Conservation (phyloP, 2,329 filamentous ascomycete species). For the Orbilia oligospora region DNA sequence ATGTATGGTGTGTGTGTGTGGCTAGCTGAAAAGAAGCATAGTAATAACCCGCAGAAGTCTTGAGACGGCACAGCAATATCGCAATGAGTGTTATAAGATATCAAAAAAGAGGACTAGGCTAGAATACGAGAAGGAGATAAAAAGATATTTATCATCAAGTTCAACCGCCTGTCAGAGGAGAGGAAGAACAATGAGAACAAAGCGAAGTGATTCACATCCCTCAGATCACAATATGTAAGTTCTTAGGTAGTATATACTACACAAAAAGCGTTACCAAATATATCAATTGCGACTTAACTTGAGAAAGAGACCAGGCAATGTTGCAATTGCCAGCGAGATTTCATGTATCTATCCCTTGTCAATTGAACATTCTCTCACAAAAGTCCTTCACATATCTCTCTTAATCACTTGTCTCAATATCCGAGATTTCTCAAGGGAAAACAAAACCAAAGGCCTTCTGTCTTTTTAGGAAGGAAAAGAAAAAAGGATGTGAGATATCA, state of each 20-base stretch:
- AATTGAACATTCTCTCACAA: slow-evolving; percentile 20
- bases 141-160: slow-evolving; percentile 8
- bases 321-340: slow-evolving; percentile 10
- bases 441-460: neutral
- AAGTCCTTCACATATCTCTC: slow-evolving; percentile 9
- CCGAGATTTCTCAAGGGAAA: slow-evolving; percentile 8
- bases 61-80: slow-evolving; percentile 35
- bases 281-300: neutral
- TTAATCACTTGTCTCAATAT: slow-evolving; percentile 11
- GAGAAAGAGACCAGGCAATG: slow-evolving; percentile 9
- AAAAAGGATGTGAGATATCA: neutral
- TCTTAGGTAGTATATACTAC: neutral
- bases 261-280: slow-evolving; percentile 6
- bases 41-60: slow-evolving; percentile 8
- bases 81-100: neutral
- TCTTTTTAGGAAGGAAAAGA: neutral
- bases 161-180: neutral
- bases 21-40: slow-evolving; percentile 7
- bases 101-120: neutral
- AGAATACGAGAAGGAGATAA: neutral
- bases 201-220: neutral
- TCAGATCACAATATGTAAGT: no score
- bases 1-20: slow-evolving; percentile 11
- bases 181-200: neutral
- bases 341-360: slow-evolving; percentile 21